Evolutionary conservation across 2,329 filamentous ascomycete species (phyloP).

Genomic region (Sarocladiaceae sp.): DNA sequence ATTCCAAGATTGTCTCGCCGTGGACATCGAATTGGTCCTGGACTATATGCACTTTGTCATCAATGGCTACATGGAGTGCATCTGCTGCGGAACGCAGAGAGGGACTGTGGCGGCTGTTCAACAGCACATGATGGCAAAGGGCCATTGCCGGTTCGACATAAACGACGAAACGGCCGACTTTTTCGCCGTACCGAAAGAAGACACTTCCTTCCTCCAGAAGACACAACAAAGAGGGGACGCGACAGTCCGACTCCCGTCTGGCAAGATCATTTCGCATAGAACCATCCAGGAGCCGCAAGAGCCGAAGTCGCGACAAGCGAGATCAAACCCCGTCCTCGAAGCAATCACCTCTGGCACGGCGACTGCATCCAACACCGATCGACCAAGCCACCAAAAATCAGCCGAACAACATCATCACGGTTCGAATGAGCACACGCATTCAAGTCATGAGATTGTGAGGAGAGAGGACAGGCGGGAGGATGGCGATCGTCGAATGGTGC

Average conservation of each 20-base stretch:
- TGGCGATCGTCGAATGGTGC: slow-evolving; percentile 9
- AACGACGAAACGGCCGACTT: slow-evolving; percentile 32
- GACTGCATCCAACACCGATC: background rate
- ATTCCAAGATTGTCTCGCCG: slow-evolving; percentile 28
- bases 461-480: too few species aligned
- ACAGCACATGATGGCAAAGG: slow-evolving; percentile 44
- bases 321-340: slow-evolving; percentile 4
- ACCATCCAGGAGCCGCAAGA: slow-evolving; percentile 3
- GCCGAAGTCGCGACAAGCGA: background rate
- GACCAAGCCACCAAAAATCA: background rate
- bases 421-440: background rate
- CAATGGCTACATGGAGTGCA: slow-evolving; percentile 41
- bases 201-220: slow-evolving; percentile 9
- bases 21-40: slow-evolving; percentile 41
- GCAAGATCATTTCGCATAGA: slow-evolving; percentile 24
- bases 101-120: slow-evolving; percentile 37
- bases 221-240: background rate
- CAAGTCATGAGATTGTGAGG: background rate
- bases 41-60: slow-evolving; percentile 43
- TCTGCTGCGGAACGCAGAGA: slow-evolving; percentile 40
- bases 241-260: slow-evolving; percentile 25
- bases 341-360: background rate
- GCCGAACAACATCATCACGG: background rate
- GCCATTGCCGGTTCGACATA: slow-evolving; percentile 39
- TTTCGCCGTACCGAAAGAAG: slow-evolving; percentile 23